Evolutionary conservation across 1,139 yeast species (phyloP).

Genomic region (Taiozyma sp.): DNA sequence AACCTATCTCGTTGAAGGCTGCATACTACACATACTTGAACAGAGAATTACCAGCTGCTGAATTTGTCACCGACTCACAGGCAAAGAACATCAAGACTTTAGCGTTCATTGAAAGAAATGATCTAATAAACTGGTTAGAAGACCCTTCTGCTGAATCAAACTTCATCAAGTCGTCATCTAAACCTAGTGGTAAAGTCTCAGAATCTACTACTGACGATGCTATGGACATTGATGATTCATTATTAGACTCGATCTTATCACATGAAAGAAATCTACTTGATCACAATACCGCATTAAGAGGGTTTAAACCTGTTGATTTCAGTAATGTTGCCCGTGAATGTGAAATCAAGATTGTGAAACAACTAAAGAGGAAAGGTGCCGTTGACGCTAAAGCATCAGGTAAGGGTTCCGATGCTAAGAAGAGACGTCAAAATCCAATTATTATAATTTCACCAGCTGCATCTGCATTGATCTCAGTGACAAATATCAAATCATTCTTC

Average conservation of each 20-base stretch:
- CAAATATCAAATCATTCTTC: conserved; percentile 77
- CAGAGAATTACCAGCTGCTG: conserved; percentile 73
- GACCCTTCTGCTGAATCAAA: conserved; percentile 60
- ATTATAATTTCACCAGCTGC: conserved; percentile 93
- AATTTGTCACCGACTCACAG: conserved; percentile 73
- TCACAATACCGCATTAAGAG: conserved; percentile 82
- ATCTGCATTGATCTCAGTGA: conserved; percentile 77
- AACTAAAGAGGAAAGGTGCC: conserved; percentile 41
- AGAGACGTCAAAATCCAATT: conserved; percentile 68
- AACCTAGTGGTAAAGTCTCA: conserved; percentile 5
- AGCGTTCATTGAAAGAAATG: conserved; percentile 83
- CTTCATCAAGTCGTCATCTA: conserved; percentile 32
- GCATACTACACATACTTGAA: conserved; percentile 80
- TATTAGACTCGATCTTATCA: conserved; percentile 45
- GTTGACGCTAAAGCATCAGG: conserved; percentile 11
- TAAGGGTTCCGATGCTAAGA: conserved; percentile 13
- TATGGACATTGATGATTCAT: conserved; percentile 42
- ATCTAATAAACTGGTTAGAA: conserved; percentile 73
- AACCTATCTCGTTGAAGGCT: conserved; percentile 49
- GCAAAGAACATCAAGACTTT: conserved; percentile 62
- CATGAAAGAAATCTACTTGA: conserved; percentile 69
- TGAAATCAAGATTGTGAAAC: conserved; percentile 57
- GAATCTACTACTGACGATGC: conserved; percentile 1
- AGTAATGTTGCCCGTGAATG: conserved; percentile 67
- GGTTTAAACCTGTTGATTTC: conserved; percentile 71